phyloP scores from a whole-genome alignment of 2,329 filamentous ascomycete species.

The Ophiostoma populinum region DNA sequence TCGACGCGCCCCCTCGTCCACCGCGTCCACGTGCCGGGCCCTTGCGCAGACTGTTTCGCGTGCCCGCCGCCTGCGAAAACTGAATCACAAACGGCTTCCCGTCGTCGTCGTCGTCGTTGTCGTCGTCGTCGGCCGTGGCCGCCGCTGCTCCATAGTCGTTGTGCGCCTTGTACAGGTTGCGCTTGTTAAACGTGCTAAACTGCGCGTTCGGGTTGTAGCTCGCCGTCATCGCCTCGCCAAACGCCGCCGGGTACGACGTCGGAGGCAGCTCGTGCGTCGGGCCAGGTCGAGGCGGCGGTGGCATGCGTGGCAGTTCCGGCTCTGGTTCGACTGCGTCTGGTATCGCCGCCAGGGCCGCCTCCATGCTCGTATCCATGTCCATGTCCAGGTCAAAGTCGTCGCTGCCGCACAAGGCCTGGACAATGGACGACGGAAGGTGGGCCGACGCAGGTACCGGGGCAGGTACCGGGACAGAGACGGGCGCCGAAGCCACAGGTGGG shows the following conservation, averaged over 20 bases:
- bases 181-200: background rate
- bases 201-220: slow-evolving; percentile 1
- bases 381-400: no score
- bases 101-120: background rate
- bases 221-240: background rate
- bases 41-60: slow-evolving; percentile 3
- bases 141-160: background rate
- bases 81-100: background rate
- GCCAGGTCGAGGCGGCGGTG: background rate
- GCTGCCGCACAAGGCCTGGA: no score
- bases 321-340: no score
- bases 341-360: no score
- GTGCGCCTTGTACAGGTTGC: slow-evolving; percentile 1
- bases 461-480: no score
- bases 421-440: no score
- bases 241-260: slow-evolving; percentile 1
- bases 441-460: no score
- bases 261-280: no score
- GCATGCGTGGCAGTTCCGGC: background rate
- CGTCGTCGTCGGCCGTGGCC: background rate
- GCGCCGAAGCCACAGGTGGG: no score
- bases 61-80: slow-evolving; percentile 7
- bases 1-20: background rate
- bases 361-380: no score
- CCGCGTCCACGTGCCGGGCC: background rate